A percentile compares a stretch with the other conserved stretches of the same genome.
Conservation (phyloP, 495 filamentous ascomycete genomes). For the Halenospora varia region DNA sequence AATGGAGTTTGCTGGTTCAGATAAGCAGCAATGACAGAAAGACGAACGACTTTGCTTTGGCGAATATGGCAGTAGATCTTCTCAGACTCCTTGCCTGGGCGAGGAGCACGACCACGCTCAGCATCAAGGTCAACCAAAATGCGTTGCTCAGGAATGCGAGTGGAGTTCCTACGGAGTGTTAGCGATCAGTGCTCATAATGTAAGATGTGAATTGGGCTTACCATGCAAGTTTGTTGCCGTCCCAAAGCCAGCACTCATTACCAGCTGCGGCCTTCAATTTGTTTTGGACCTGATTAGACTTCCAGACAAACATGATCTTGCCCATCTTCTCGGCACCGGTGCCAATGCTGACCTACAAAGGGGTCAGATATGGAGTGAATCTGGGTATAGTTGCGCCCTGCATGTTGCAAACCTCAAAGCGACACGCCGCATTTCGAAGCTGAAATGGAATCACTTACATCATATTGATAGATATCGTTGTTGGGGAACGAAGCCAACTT, state of each 20-base stretch:
- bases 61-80: slow-evolving; percentile 55
- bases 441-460: slow-evolving; percentile 58
- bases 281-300: slow-evolving; percentile 50
- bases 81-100: slow-evolving; percentile 35
- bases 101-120: slow-evolving; percentile 39
- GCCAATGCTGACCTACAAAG: slow-evolving; percentile 61
- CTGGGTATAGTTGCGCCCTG: no score
- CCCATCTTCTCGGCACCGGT: slow-evolving; percentile 54
- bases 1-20: slow-evolving; percentile 53
- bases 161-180: slow-evolving; percentile 31
- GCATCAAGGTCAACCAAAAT: slow-evolving; percentile 63
- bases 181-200: slow-evolving; percentile 19
- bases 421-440: no score
- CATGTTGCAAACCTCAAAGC: no score
- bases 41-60: slow-evolving; percentile 54
- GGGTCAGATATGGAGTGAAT: no score
- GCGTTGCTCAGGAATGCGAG: slow-evolving; percentile 32
- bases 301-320: slow-evolving; percentile 64
- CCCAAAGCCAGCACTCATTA: slow-evolving; percentile 57
- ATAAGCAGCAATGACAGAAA: slow-evolving; percentile 61
- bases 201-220: slow-evolving; percentile 33
- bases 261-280: slow-evolving; percentile 37
- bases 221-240: slow-evolving; percentile 78
- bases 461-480: slow-evolving; percentile 70
- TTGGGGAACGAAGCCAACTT: slow-evolving; percentile 50